These are phyloP conservation scores for Senna siamea DNA, from an alignment of 306 rosid genomes.

Conservation along the genomic window DNA sequence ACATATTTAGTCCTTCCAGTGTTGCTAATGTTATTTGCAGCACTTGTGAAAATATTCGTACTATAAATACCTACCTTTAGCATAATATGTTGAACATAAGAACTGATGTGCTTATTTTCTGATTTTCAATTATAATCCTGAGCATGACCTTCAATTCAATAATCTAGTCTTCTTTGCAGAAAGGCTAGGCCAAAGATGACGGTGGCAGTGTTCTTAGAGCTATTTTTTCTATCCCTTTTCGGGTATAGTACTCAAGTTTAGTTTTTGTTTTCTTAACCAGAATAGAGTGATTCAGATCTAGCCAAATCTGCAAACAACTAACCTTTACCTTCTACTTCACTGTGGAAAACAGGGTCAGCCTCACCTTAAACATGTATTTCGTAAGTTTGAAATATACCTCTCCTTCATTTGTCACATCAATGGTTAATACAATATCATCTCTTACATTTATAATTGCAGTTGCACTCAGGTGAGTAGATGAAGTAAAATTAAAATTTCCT, in stretches of 20 bases:
- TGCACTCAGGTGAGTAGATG: slow-evolving; percentile 39
- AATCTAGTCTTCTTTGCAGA: slow-evolving; percentile 40
- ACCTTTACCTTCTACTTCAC: slow-evolving; percentile 10
- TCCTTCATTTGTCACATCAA: slow-evolving; percentile 54
- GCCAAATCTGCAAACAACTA: neutral
- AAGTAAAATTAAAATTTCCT: neutral
- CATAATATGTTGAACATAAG: neutral
- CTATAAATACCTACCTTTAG: neutral
- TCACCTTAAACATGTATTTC: slow-evolving; percentile 48
- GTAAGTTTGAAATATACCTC: slow-evolving; percentile 47
- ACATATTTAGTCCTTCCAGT: slow-evolving; percentile 6
- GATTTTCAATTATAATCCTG: neutral
- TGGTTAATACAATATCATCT: slow-evolving; percentile 45
- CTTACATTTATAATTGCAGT: slow-evolving; percentile 51
- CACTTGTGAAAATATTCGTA: neutral
- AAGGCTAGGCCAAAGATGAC: slow-evolving; percentile 50
- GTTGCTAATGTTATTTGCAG: neutral
- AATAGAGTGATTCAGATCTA: neutral
- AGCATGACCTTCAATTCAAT: neutral
- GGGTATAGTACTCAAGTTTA: slow-evolving; percentile 38
- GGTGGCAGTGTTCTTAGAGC: slow-evolving; percentile 45
- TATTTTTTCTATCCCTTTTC: slow-evolving; percentile 46
- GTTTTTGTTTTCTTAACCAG: neutral
- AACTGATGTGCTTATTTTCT: neutral
- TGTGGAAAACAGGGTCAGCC: slow-evolving; percentile 41